These are phyloP conservation scores for Pseudocercospora cruenta DNA, from an alignment of 2,329 filamentous ascomycete species.

Conservation along the genomic window DNA sequence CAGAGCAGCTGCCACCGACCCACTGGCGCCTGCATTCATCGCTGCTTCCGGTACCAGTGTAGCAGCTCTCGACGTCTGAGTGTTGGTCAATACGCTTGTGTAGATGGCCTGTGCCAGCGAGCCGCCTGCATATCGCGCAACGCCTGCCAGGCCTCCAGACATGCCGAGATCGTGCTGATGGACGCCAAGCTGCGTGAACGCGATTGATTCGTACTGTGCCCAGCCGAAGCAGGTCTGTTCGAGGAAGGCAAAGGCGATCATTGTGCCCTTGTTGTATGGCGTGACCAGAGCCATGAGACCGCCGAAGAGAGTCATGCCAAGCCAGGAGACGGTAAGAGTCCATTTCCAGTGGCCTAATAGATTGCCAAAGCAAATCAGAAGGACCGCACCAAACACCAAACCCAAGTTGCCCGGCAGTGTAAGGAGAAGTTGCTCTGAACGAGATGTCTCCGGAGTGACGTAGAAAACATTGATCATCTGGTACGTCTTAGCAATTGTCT, in stretches of 20 bases:
- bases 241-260: constrained; percentile 54
- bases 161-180: constrained; percentile 54
- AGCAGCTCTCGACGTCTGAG: constrained; percentile 16
- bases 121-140: constrained; percentile 42
- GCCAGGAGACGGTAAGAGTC: constrained; percentile 49
- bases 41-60: constrained; percentile 14
- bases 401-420: constrained; percentile 52
- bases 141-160: constrained; percentile 48
- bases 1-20: constrained; percentile 9
- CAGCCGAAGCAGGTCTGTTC: constrained; percentile 52
- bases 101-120: constrained; percentile 23
- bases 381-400: constrained; percentile 49
- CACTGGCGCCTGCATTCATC: constrained; percentile 11
- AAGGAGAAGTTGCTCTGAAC: constrained; percentile 31
- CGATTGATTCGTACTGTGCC: constrained; percentile 54
- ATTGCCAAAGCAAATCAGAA: constrained; percentile 48
- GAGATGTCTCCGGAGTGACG: constrained; percentile 29
- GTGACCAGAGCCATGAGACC: constrained; percentile 49
- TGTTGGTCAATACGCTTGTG: constrained; percentile 19
- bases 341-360: constrained; percentile 52
- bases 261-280: constrained; percentile 49
- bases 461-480: constrained; percentile 51
- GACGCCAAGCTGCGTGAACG: constrained; percentile 55
- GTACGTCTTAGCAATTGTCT: background rate
- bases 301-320: constrained; percentile 55